Evolutionary conservation across 371 early-diverging fungal species (phyloP).

Genomic region (Blakeslea trispora): DNA sequence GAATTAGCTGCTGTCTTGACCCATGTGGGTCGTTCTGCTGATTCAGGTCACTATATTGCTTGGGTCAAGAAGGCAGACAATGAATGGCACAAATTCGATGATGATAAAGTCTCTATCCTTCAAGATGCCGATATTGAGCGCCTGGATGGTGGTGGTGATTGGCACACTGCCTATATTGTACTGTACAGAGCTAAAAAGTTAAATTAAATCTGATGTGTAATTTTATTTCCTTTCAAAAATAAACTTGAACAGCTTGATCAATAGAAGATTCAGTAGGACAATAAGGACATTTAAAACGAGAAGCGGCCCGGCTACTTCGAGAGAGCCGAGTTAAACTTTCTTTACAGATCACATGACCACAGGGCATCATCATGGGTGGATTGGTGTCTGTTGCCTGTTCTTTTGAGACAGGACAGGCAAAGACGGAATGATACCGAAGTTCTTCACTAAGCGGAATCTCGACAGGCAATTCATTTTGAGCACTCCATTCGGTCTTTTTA

Average conservation of each 20-base stretch:
- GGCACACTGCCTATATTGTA: slow-evolving; percentile 84
- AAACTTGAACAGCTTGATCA: slow-evolving; percentile 75
- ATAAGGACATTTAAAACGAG: slow-evolving; percentile 95
- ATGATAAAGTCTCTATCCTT: slow-evolving; percentile 90
- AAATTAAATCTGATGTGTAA: slow-evolving; percentile 27
- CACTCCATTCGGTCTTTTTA: slow-evolving; percentile 86
- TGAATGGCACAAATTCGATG: slow-evolving; percentile 94
- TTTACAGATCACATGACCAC: slow-evolving; percentile 96
- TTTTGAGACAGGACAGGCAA: slow-evolving; percentile 97
- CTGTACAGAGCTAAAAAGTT: slow-evolving; percentile 72
- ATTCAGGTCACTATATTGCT: slow-evolving; percentile 90
- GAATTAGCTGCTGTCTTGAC: slow-evolving; percentile 85
- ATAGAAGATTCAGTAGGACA: slow-evolving; percentile 87
- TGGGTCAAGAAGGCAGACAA: slow-evolving; percentile 83
- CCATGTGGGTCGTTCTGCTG: slow-evolving; percentile 84
- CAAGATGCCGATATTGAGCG: slow-evolving; percentile 85
- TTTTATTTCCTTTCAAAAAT: slow-evolving; percentile 64
- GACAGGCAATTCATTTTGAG: slow-evolving; percentile 87
- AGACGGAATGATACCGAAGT: slow-evolving; percentile 92
- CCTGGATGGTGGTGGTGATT: slow-evolving; percentile 92
- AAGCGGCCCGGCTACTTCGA: slow-evolving; percentile 56
- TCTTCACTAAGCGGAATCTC: slow-evolving; percentile 84
- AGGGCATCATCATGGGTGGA: slow-evolving; percentile 98
- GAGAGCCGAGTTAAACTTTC: slow-evolving; percentile 86
- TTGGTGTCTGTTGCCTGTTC: slow-evolving; percentile 92